Conservation (phyloP, 176 grass and related monocot species). For the Carex littledalei region DNA sequence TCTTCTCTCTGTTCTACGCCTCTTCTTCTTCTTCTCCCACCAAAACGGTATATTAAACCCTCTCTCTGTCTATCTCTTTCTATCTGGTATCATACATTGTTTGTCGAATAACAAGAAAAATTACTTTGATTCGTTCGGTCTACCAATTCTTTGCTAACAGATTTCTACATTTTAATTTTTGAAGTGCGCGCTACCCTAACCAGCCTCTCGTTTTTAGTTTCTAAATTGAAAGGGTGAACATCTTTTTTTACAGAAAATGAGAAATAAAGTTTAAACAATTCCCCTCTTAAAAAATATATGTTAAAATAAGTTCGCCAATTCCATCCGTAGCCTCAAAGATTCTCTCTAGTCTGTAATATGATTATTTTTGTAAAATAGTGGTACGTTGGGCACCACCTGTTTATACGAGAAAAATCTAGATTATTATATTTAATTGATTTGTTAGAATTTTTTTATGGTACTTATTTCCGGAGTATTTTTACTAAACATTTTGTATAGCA, state of each 20-base stretch:
- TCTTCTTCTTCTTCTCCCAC: slow-evolving; percentile 29
- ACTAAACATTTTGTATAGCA: neutral
- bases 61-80: neutral
- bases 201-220: neutral
- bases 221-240: neutral
- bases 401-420: neutral
- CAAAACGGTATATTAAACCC: slow-evolving; percentile 36
- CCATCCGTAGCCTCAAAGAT: neutral
- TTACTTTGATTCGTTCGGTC: neutral
- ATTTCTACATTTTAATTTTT: too few relatives aligned
- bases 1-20: slow-evolving; percentile 40
- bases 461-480: neutral
- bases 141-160: neutral
- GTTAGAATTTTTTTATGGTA: neutral
- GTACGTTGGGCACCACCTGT: neutral
- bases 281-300: neutral
- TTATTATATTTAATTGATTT: neutral
- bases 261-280: neutral
- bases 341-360: neutral
- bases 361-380: neutral
- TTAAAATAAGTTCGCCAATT: neutral
- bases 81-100: neutral
- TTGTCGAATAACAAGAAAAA: neutral
- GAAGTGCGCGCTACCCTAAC: too few relatives aligned
- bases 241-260: neutral